These are phyloP conservation scores for Tephrocybe sp. DNA, from an alignment of 768 basidiomycete genomes.

Conservation along the genomic window DNA sequence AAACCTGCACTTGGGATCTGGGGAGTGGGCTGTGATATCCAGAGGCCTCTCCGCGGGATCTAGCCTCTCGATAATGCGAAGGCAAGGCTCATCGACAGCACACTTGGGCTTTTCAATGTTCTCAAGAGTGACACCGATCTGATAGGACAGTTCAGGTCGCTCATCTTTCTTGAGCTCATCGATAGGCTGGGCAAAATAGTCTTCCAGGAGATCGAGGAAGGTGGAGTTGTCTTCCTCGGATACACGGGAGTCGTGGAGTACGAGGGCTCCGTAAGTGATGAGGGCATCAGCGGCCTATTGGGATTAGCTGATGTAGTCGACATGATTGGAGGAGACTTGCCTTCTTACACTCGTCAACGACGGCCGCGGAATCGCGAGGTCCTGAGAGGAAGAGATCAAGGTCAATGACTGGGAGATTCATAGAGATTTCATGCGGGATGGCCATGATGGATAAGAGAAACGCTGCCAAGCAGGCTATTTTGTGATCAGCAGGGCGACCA, in stretches of 20 bases:
- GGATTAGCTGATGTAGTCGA: conserved; percentile 4
- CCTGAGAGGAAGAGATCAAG: conserved; percentile 67
- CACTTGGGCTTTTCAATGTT: conserved; percentile 93
- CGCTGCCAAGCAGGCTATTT: not conserved
- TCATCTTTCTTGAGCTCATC: conserved; percentile 70
- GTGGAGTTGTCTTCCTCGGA: conserved; percentile 75
- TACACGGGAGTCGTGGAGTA: conserved; percentile 84
- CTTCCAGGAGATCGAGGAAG: conserved; percentile 90
- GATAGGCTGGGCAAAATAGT: conserved; percentile 83
- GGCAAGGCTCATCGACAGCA: conserved; percentile 80
- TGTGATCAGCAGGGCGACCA: not conserved
- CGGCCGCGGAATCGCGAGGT: conserved; percentile 42
- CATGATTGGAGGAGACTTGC: conserved; percentile 29
- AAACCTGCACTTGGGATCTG: conserved; percentile 95
- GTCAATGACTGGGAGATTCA: conserved; percentile 73
- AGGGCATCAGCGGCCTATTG: conserved; percentile 77
- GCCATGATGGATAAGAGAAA: conserved; percentile 23
- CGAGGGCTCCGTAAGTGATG: conserved; percentile 81
- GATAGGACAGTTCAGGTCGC: conserved; percentile 84
- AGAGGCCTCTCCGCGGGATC: conserved; percentile 81
- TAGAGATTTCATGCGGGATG: conserved; percentile 35
- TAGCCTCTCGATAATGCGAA: conserved; percentile 73
- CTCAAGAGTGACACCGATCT: conserved; percentile 94
- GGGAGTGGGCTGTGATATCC: conserved; percentile 75
- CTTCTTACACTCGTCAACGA: conserved; percentile 65